Base-by-base conservation (phyloP, 805 yeast genomes). In the Suhomyces tanzawaensis region DNA sequence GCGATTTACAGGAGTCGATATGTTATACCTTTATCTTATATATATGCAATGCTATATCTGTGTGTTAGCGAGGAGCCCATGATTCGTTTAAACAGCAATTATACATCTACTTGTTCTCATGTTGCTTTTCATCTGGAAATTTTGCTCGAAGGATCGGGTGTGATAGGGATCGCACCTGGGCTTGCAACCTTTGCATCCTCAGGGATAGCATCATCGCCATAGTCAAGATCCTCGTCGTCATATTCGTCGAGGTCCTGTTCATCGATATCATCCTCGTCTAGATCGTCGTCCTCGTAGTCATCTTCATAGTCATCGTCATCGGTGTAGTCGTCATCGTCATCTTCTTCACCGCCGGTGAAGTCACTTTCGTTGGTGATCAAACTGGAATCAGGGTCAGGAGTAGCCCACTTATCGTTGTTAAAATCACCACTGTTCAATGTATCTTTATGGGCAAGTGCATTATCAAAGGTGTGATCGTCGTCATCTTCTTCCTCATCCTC, bases 291-390 rank as follows among this genome's bases (percentile, higher is more conserved):
- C 34, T 48, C 39, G 11, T 41, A 51, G 28, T 49, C 53, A 14
- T 46, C 55, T 9, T 46, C 52, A 28, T 52, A 58, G 2, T 49
- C 59, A 4, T 53, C 60, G 7, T 52, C 62, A 11, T 54, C 57
- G 22, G 55, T 54, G 31, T 37, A 38, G 19, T 42, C 48, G 21
- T 42, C 42, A 25, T 43, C 49, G 34, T 44, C 31, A 32, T 36
- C 15, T 19, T 23, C 28, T 4, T 55, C 60, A 7, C 51, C 62
- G 11, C 55, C 58, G 22, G 55, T 55, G 32, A 37, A 40, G 19
- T 44, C 50, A 27, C 45, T 43, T 19, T 45, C 50, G 14, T 42
- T 44, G 21, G 45, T 36, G 4, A 28, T 21, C 28, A 35, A 21
- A 28, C 42, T 40, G 26, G 43, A 44, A 32, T 46, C 34, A 25